These are phyloP conservation scores for Leccinum pachyderme DNA, from an alignment of 1,284 basidiomycete species.

Conservation along the genomic window DNA sequence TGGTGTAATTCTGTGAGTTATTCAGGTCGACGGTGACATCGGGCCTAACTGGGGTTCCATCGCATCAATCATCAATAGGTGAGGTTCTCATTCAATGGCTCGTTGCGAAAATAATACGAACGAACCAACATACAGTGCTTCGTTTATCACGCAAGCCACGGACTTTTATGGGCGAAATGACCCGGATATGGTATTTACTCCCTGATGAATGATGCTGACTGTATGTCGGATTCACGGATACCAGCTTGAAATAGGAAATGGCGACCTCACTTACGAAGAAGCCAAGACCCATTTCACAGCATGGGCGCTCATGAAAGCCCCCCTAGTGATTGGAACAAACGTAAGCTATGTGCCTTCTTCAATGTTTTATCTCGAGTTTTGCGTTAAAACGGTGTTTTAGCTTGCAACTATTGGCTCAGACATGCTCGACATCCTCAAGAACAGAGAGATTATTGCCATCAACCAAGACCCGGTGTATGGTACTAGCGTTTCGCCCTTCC, in stretches of 20 bases:
- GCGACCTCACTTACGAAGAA: conserved; percentile 41
- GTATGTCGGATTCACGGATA: conserved; percentile 5
- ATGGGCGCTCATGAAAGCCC: conserved; percentile 48
- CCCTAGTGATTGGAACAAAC: conserved; percentile 45
- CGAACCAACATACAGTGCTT: conserved; percentile 31
- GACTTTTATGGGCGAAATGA: conserved; percentile 47
- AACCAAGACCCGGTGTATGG: conserved; percentile 66
- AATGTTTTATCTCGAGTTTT: conserved; percentile 17
- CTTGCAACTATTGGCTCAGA: conserved; percentile 47
- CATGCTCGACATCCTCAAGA: conserved; percentile 56
- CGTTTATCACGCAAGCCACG: conserved; percentile 43
- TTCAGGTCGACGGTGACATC: conserved; percentile 24
- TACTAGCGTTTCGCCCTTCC: conserved; percentile 59
- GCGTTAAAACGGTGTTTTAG: conserved; percentile 31
- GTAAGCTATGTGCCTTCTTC: conserved; percentile 8
- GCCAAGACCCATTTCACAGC: conserved; percentile 46
- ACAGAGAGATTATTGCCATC: conserved; percentile 63
- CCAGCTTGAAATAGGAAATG: conserved; percentile 47
- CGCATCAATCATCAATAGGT: conserved; percentile 41
- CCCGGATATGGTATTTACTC: conserved; percentile 42
- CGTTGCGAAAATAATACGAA: background rate
- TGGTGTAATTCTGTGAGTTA: background rate
- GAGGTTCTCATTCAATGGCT: background rate
- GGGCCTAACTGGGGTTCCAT: conserved; percentile 35
- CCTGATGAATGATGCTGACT: background rate